These are phyloP conservation scores for Capronia americana DNA, from an alignment of 2,329 filamentous ascomycete genomes.

Conservation along the genomic window DNA sequence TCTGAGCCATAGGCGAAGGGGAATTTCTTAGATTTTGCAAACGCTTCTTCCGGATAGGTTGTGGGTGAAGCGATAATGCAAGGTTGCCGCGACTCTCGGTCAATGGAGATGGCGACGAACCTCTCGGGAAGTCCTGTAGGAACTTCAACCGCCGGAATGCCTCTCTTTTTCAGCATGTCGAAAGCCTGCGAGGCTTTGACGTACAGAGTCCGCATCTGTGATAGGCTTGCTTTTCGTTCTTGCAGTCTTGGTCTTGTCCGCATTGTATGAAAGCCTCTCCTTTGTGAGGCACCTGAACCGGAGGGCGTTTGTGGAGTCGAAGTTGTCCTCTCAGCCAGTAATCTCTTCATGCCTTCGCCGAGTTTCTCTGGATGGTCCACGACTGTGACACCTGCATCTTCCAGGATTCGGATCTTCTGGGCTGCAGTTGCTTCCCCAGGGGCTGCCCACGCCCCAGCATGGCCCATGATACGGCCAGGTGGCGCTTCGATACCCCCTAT, in stretches of 20 bases:
- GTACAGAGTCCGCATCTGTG: slow-evolving; percentile 61
- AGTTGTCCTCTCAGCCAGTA: slow-evolving; percentile 57
- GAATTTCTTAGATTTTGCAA: slow-evolving; percentile 59
- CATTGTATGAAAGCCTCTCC: slow-evolving; percentile 61
- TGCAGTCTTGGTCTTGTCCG: slow-evolving; percentile 41
- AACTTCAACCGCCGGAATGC: slow-evolving; percentile 53
- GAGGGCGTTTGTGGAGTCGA: slow-evolving; percentile 46
- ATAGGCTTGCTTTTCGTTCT: not conserved
- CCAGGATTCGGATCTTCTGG: slow-evolving; percentile 71
- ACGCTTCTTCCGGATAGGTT: slow-evolving; percentile 51
- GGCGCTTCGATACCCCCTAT: slow-evolving; percentile 71
- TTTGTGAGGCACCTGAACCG: slow-evolving; percentile 46
- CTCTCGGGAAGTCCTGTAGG: slow-evolving; percentile 50
- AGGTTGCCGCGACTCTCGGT: slow-evolving; percentile 67
- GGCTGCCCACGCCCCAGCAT: slow-evolving; percentile 75
- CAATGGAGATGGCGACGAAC: slow-evolving; percentile 69
- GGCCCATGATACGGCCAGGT: slow-evolving; percentile 74
- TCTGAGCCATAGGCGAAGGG: slow-evolving; percentile 66
- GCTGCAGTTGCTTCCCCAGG: slow-evolving; percentile 69
- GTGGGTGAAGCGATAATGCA: slow-evolving; percentile 68
- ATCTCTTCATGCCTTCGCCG: slow-evolving; percentile 68
- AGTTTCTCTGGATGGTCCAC: slow-evolving; percentile 79
- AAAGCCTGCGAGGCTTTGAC: slow-evolving; percentile 62
- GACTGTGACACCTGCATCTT: slow-evolving; percentile 70
- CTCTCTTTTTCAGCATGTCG: slow-evolving; percentile 61